Conservation (phyloP, 2,329 filamentous ascomycete genomes). For the Trichothecium sympodiale region DNA sequence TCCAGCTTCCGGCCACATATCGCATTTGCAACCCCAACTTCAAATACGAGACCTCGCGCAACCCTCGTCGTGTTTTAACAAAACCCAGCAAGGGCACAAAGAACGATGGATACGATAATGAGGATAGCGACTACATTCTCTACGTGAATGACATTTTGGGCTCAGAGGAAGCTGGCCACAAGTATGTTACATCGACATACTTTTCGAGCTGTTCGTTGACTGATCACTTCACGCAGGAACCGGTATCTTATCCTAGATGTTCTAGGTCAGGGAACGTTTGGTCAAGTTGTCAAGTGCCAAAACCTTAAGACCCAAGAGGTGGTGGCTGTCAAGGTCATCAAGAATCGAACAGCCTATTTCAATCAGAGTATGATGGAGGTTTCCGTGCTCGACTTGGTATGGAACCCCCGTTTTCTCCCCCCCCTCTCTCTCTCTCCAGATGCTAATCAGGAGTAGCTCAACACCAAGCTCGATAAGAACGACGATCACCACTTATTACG, state of each 20-base stretch:
- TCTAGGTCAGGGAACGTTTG: conserved; percentile 92
- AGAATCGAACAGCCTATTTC: conserved; percentile 97
- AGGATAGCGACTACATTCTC: conserved; percentile 97
- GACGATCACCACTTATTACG: conserved; percentile 93
- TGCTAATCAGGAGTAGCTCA: conserved; percentile 43
- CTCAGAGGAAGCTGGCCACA: conserved; percentile 95
- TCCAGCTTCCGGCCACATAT: conserved; percentile 88
- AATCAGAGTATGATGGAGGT: conserved; percentile 99
- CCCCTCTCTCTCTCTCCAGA: conserved; percentile 2
- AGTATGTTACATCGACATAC: conserved; percentile 42
- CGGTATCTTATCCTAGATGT: conserved; percentile 96
- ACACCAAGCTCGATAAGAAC: conserved; percentile 98
- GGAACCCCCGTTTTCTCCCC: conserved; percentile 13
- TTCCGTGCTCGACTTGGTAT: conserved; percentile 85
- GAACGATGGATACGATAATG: conserved; percentile 98
- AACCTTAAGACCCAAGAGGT: conserved; percentile 98
- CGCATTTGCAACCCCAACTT: conserved; percentile 94
- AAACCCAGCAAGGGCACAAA: conserved; percentile 98
- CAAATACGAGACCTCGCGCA: conserved; percentile 97
- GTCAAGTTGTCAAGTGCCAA: conserved; percentile 97
- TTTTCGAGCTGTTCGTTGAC: not conserved
- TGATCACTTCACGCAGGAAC: conserved; percentile 47
- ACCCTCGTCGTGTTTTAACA: conserved; percentile 87
- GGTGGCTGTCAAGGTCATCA: conserved; percentile 97
- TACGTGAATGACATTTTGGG: conserved; percentile 98